phyloP scores from a whole-genome alignment of 108 stramenopile species.

The Nitzschia palea region DNA sequence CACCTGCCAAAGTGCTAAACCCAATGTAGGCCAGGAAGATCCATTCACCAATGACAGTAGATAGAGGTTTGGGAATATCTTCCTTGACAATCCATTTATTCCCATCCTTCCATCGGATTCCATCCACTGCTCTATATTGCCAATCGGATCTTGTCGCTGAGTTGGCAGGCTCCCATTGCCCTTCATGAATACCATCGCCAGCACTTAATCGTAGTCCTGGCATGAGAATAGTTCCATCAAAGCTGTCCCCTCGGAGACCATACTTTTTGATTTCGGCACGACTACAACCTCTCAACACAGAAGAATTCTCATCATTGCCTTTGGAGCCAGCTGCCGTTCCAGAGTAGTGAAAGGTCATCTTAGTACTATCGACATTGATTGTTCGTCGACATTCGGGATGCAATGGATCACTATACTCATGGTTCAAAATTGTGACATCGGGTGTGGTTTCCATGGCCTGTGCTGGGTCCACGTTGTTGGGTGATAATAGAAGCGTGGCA shows the following conservation, averaged over 20 bases:
- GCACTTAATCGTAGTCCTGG: constrained; percentile 5
- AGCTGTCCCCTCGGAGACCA: constrained; percentile 21
- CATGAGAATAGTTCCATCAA: constrained; percentile 30
- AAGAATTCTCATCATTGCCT: constrained; percentile 17
- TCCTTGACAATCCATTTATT: constrained; percentile 39
- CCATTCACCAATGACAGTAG: constrained; percentile 18
- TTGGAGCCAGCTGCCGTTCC: constrained; percentile 41
- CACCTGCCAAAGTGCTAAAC: constrained; percentile 39
- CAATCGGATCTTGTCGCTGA: background rate
- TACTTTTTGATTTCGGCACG: constrained; percentile 25
- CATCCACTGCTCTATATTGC: constrained; percentile 31
- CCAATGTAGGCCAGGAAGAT: constrained; percentile 42
- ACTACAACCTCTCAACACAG: constrained; percentile 29
- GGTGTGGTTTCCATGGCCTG: too few species aligned
- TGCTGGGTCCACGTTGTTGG: too few species aligned
- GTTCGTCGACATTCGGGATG: constrained; percentile 42
- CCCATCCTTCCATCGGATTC: constrained; percentile 53
- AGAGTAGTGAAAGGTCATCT: constrained; percentile 33
- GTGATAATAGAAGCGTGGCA: too few species aligned
- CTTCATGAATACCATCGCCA: constrained; percentile 46
- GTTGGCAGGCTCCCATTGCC: constrained; percentile 43
- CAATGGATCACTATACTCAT: constrained; percentile 46
- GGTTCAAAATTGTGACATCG: constrained; percentile 18
- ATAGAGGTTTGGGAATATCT: constrained; percentile 2
- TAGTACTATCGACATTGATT: constrained; percentile 27